Evolutionary conservation across 768 basidiomycete genomes (phyloP), one percentile per base, ranked within the genome.

Genomic region (Sporobolomyces roseus): DNA sequence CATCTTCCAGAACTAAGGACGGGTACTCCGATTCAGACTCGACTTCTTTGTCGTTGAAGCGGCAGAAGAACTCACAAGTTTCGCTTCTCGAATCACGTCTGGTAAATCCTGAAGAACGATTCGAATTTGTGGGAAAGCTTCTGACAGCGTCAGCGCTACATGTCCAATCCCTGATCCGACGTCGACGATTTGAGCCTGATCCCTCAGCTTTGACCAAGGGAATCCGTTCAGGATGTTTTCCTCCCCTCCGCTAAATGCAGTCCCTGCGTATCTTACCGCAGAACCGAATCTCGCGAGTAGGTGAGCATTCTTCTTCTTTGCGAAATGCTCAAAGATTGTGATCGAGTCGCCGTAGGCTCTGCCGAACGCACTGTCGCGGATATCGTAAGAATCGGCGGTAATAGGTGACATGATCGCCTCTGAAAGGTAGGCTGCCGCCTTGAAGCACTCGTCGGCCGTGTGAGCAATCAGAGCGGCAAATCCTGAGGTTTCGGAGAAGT

Each of bases 161-260:
- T 69, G 69, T 3, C 76, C 76, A 25, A 65, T 63, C 0, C 78
- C 79, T 2, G 77, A 78, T 2, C 79, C 79, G 13, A 81, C 78
- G 55, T 80, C 80, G n/a, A 80, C 78, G 25, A 81, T 65, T 6
- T 76, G 27, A 1, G 67, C 49, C 19, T 72, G 77, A 23, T 76
- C 72, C 5, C 77, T 71, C 68, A 84, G 80, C 7, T 48, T 30
- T 82, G 78, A 87, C 88, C 88, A 88, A 21, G 75, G 76, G 65
- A 77, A 80, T 8, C 36, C 48, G 12, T 4, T 5, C 49, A 68
- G 23, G n/a, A 32, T 21, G 19, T 19, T 33, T 17, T 32, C 23
- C 27, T 30, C 33, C 16, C 53, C 43, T 2, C 53, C 45, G 1
- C n/a, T 5, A 36, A 63, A 63, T 25, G 35, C 50, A 2, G 2